phyloP scores from a whole-genome alignment of 345 rosid genomes.

The Citrus hindsii region DNA sequence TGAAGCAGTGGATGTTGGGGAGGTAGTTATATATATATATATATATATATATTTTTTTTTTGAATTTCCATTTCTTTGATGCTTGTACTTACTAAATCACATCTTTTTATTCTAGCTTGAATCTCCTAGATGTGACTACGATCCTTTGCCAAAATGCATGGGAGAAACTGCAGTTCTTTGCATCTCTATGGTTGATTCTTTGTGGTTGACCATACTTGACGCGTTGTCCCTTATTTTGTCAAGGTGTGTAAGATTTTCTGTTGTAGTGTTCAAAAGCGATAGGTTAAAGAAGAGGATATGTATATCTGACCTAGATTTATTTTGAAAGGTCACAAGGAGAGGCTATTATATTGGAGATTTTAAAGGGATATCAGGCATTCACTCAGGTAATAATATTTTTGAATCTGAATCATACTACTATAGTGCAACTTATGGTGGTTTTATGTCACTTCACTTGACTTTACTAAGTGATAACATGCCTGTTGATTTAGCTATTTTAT shows the following conservation, averaged over 20 bases:
- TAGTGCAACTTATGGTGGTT: background rate
- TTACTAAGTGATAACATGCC: background rate
- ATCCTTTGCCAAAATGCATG: slow-evolving; percentile 47
- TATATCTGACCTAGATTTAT: slow-evolving; percentile 30
- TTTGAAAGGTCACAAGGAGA: slow-evolving; percentile 94
- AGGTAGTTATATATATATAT: slow-evolving; percentile 43
- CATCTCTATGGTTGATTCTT: slow-evolving; percentile 87
- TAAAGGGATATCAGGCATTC: slow-evolving; percentile 98
- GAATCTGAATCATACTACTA: background rate
- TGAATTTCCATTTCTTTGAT: slow-evolving; percentile 3
- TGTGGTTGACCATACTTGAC: slow-evolving; percentile 97
- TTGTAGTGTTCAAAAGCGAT: background rate
- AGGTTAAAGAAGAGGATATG: background rate
- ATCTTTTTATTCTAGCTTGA: slow-evolving; percentile 61
- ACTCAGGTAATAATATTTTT: slow-evolving; percentile 65
- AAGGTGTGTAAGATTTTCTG: slow-evolving; percentile 48
- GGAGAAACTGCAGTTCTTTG: slow-evolving; percentile 80
- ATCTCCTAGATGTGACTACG: slow-evolving; percentile 79
- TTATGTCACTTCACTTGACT: background rate
- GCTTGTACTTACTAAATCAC: background rate
- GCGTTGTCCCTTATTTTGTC: slow-evolving; percentile 89
- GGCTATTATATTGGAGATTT: slow-evolving; percentile 93
- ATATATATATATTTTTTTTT: no score
- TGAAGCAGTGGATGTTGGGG: slow-evolving; percentile 90
- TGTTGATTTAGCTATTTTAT: background rate